phyloP scores from a whole-genome alignment of 2,329 filamentous ascomycete genomes.

The Sclerotinia glacialis region DNA sequence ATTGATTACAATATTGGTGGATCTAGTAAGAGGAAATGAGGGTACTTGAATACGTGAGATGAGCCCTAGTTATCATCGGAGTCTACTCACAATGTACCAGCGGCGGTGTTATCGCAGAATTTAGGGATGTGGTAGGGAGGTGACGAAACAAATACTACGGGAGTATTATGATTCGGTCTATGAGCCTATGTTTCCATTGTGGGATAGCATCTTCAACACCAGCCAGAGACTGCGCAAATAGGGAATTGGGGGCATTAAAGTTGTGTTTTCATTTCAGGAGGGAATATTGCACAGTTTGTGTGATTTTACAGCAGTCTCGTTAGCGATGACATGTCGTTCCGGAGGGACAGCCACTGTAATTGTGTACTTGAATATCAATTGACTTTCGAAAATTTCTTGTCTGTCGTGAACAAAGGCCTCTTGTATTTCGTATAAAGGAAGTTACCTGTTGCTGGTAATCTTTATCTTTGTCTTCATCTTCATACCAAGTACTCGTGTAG shows the following conservation, averaged over 20 bases:
- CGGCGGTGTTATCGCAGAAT: background rate
- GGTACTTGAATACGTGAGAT: accelerated
- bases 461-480: background rate
- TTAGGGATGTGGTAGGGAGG: background rate
- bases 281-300: background rate
- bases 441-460: no score
- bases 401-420: background rate
- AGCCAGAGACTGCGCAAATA: background rate
- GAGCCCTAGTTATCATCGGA: background rate
- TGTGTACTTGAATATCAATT: background rate
- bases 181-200: background rate
- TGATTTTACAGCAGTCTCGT: background rate
- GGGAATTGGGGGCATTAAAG: no score
- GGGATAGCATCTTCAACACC: background rate
- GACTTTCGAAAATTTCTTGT: background rate
- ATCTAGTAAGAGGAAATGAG: background rate
- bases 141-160: background rate
- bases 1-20: background rate
- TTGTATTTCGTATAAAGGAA: background rate
- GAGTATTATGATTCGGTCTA: background rate
- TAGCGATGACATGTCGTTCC: no score
- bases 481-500: no score
- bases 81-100: background rate
- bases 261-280: background rate
- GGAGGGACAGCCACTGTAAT: background rate